A percentile compares a stretch with the other conserved stretches of the same genome.
phyloP scores from a whole-genome alignment of 1,284 basidiomycete species.

The Mycena sp. region DNA sequence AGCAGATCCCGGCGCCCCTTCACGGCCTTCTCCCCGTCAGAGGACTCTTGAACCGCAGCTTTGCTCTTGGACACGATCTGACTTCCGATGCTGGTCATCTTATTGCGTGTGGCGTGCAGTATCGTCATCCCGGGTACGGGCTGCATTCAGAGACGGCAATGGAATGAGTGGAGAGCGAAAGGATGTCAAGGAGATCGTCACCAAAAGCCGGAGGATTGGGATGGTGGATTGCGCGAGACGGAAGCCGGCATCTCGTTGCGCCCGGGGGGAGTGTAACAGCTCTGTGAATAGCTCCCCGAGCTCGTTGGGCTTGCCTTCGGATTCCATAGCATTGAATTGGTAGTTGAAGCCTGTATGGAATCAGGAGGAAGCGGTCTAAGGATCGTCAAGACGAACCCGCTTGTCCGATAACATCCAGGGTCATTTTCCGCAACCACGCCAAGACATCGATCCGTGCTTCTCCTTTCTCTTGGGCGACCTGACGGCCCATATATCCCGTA shows the following conservation, averaged over 20 bases:
- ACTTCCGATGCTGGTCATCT: slow-evolving; percentile 48
- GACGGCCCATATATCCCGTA: slow-evolving; percentile 56
- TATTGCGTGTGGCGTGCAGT: neutral
- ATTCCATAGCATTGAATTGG: slow-evolving; percentile 62
- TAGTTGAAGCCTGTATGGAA: slow-evolving; percentile 68
- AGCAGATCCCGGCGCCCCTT: slow-evolving; percentile 55
- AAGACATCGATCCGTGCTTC: slow-evolving; percentile 56
- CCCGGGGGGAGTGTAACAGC: slow-evolving; percentile 46
- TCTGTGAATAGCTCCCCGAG: slow-evolving; percentile 57
- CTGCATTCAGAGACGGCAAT: neutral
- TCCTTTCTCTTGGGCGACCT: slow-evolving; percentile 38
- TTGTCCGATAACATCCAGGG: slow-evolving; percentile 76
- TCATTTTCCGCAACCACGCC: slow-evolving; percentile 64
- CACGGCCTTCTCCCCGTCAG: slow-evolving; percentile 37
- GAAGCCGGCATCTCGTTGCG: slow-evolving; percentile 22
- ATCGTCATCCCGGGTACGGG: neutral
- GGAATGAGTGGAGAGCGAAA: no score
- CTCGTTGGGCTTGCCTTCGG: slow-evolving; percentile 50
- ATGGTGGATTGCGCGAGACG: slow-evolving; percentile 15
- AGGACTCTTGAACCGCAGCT: slow-evolving; percentile 38
- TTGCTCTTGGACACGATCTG: slow-evolving; percentile 54
- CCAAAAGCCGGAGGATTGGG: slow-evolving; percentile 11
- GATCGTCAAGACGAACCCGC: slow-evolving; percentile 57
- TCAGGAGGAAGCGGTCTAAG: slow-evolving; percentile 57
- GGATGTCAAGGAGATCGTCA: neutral